Evolutionary conservation across 2,329 filamentous ascomycete genomes (phyloP).

Genomic region (Neurospora sp.): DNA sequence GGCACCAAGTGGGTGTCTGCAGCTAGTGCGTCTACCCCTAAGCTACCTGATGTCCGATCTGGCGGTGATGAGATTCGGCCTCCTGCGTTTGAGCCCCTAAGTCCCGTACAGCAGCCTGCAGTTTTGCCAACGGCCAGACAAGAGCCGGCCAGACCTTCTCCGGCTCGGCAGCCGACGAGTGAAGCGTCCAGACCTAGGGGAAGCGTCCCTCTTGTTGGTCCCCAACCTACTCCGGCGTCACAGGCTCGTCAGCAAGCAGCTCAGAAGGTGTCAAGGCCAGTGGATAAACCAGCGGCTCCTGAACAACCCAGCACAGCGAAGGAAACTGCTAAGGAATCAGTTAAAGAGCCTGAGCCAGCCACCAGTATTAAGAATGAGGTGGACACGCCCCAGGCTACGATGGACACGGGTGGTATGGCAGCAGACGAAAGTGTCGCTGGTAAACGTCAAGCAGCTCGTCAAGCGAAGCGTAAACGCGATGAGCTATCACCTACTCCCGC

Average conservation of each 20-base stretch:
- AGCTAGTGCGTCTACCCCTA: constrained; percentile 49
- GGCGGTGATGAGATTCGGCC: constrained; percentile 30
- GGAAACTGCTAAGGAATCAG: constrained; percentile 22
- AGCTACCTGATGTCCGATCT: constrained; percentile 20
- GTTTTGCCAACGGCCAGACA: constrained; percentile 4
- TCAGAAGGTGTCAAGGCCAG: constrained; percentile 27
- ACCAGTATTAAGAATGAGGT: constrained; percentile 50
- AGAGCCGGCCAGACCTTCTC: constrained; percentile 1
- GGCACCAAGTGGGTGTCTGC: constrained; percentile 51
- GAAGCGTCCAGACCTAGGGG: neutral
- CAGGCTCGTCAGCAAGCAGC: constrained; percentile 8
- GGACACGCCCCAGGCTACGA: constrained; percentile 41
- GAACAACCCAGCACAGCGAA: neutral
- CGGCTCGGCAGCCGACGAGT: neutral
- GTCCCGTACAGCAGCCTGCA: constrained; percentile 35
- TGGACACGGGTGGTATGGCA: constrained; percentile 46
- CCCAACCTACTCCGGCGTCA: neutral
- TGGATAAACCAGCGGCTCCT: neutral
- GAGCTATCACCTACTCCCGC: constrained; percentile 34
- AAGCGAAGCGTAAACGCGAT: constrained; percentile 47
- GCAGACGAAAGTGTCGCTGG: constrained; percentile 41
- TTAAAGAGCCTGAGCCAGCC: constrained; percentile 26
- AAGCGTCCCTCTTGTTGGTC: neutral
- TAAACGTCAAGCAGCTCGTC: constrained; percentile 26
- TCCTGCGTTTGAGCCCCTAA: constrained; percentile 49